A percentile compares a stretch with the other conserved stretches of the same genome.
phyloP scores from a whole-genome alignment of 2,329 filamentous ascomycete genomes.

The Epichloe baconii region DNA sequence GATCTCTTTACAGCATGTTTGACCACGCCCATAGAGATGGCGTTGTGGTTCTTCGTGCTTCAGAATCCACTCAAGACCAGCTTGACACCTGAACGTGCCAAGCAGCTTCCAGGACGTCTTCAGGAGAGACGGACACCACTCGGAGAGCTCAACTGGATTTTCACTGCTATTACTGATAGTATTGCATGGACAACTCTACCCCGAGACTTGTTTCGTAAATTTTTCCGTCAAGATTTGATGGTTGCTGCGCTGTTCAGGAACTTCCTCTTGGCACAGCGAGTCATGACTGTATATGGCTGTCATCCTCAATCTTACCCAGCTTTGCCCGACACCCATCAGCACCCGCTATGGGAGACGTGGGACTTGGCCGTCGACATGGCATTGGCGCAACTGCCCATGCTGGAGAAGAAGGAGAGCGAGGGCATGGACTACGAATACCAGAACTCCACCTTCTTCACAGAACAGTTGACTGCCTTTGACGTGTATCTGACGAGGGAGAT shows the following conservation, averaged over 20 bases:
- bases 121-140: constrained; percentile 89
- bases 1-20: constrained; percentile 94
- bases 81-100: constrained; percentile 68
- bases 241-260: constrained; percentile 96
- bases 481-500: constrained; percentile 72
- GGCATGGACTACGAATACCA: constrained; percentile 78
- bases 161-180: constrained; percentile 96
- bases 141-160: constrained; percentile 97
- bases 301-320: constrained; percentile 84
- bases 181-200: constrained; percentile 96
- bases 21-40: constrained; percentile 96
- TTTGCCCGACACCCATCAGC: constrained; percentile 88
- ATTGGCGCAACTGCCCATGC: constrained; percentile 70
- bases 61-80: constrained; percentile 67
- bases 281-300: constrained; percentile 94
- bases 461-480: constrained; percentile 93
- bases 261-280: constrained; percentile 82
- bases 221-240: constrained; percentile 96
- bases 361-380: constrained; percentile 95
- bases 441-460: constrained; percentile 91
- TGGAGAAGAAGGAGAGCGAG: constrained; percentile 66
- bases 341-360: constrained; percentile 95
- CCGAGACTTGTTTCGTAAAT: constrained; percentile 83
- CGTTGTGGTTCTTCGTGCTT: constrained; percentile 87
- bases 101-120: constrained; percentile 78